A percentile compares a stretch with the other conserved stretches of the same genome.
phyloP scores from a whole-genome alignment of 768 basidiomycete species.

The Leccinum truebloodii region DNA sequence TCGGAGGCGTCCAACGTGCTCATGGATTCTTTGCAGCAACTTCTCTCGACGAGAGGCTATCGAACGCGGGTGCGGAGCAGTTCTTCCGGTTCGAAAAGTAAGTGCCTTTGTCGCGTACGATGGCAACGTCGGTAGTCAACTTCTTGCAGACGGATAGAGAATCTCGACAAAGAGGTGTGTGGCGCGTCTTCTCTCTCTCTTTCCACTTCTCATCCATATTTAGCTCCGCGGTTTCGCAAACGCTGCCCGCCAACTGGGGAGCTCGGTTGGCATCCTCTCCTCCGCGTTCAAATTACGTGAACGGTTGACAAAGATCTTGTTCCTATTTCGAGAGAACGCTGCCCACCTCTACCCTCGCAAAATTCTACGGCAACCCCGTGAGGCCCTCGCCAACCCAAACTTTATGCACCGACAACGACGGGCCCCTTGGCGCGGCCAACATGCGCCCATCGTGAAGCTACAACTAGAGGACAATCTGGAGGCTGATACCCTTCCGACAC shows the following conservation, averaged over 20 bases:
- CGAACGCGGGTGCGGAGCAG: slow-evolving; percentile 49
- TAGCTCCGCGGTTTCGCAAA: slow-evolving; percentile 56
- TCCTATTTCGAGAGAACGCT: slow-evolving; percentile 55
- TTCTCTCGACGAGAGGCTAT: slow-evolving; percentile 50
- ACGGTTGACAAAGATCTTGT: slow-evolving; percentile 50
- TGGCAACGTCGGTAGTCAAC: slow-evolving; percentile 9
- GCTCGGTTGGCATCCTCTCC: slow-evolving; percentile 56
- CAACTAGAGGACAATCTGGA: slow-evolving; percentile 43
- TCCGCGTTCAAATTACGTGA: slow-evolving; percentile 54
- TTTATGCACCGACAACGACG: slow-evolving; percentile 35
- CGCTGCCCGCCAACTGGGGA: slow-evolving; percentile 55
- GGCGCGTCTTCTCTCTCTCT: not conserved
- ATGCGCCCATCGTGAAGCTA: slow-evolving; percentile 40
- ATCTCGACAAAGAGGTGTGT: slow-evolving; percentile 48
- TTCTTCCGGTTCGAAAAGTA: slow-evolving; percentile 52
- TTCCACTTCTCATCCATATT: slow-evolving; percentile 14
- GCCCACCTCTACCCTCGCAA: slow-evolving; percentile 56
- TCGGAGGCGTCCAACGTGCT: slow-evolving; percentile 9
- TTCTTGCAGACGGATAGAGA: slow-evolving; percentile 42
- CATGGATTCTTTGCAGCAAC: slow-evolving; percentile 32
- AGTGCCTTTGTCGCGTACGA: slow-evolving; percentile 10
- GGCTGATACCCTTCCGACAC: slow-evolving; percentile 48
- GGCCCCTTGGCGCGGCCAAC: slow-evolving; percentile 34
- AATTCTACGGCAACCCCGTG: slow-evolving; percentile 40
- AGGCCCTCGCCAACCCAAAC: slow-evolving; percentile 39